Percentiles rank a stretch among this genome's conserved stretches.
Evolutionary conservation across 257 asterid genomes (phyloP).

Genomic region (Capsicum pubescens): DNA sequence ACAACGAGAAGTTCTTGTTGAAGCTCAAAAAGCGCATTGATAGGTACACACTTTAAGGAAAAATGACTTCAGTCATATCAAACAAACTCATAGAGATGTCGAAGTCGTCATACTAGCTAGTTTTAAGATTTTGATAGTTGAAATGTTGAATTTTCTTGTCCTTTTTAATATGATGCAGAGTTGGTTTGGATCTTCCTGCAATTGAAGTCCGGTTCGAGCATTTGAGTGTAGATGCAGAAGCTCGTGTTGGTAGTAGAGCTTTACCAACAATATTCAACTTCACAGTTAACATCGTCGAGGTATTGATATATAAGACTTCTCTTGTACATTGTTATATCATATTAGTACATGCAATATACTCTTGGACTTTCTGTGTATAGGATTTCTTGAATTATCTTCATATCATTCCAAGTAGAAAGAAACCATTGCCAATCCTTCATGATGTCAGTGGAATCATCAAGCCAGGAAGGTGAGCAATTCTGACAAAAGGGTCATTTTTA

Average conservation of each 20-base stretch:
- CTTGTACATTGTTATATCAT: background rate
- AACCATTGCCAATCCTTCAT: constrained; percentile 73
- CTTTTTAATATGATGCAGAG: constrained; percentile 48
- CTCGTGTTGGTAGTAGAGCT: constrained; percentile 84
- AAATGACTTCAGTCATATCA: background rate
- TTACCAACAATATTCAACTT: constrained; percentile 80
- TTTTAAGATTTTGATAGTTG: background rate
- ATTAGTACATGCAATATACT: constrained; percentile 17
- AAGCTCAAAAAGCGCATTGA: constrained; percentile 69
- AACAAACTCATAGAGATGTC: background rate
- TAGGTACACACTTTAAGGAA: constrained; percentile 41
- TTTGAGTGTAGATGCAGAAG: constrained; percentile 78
- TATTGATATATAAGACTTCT: constrained; percentile 32
- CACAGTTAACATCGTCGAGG: constrained; percentile 72
- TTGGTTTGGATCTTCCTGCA: constrained; percentile 77
- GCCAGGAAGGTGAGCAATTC: constrained; percentile 70
- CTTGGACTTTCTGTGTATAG: constrained; percentile 36
- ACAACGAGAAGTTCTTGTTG: constrained; percentile 75
- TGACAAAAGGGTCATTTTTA: background rate
- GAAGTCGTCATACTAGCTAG: background rate
- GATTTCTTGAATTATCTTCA: constrained; percentile 64
- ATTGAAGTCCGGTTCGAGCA: constrained; percentile 87
- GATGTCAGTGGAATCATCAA: constrained; percentile 79
- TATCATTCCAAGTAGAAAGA: constrained; percentile 69
- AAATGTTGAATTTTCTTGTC: background rate